Base-by-base conservation (phyloP, 2,329 filamentous ascomycete species). In the Beauveria pseudobassiana region DNA sequence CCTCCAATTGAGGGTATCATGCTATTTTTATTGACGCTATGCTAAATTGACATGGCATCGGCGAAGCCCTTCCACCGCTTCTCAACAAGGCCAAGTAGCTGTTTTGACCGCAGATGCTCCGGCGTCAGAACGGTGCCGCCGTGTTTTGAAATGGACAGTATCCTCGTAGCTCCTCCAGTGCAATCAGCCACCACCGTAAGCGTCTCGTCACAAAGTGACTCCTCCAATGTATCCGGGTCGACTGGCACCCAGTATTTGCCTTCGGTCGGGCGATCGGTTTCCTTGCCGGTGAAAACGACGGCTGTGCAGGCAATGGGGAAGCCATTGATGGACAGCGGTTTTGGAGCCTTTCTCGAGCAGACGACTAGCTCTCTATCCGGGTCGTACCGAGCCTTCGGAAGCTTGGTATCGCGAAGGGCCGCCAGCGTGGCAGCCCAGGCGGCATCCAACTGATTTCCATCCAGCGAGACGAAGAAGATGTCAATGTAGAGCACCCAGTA, bases 401-500 rank as follows among this genome's bases (percentile, higher is more conserved):
- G 77, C 63, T 81, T 84, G 5, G 91, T 93, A 73, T 95, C 85
- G 59, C 80, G 81, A 63, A 99, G 77, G 7, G 95, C 93, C 9
- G 93, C 90, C 24, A 96, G 74, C 0, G 96, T 82, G 14, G 91
- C 87, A 1, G 88, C 83, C 93, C 93, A 98, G 0, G 91, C 91
- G 0, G 91, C 90, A 70, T 99, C 93, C 66, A 98, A 93, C 1
- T 91, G 85, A 69, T 95, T 96, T 6, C 93, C 93, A 65, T 96
- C 93, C 55, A 96, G 86, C 0, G 91, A 96, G 67, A 99, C 88
- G 76, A 96, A 95, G 70, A 97, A 84, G n/a, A 97, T 81, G 71
- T 98, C 93, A 66, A 99, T 90, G 74, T 96, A 97, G 22, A 99
- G 84, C 10, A 90, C 87, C 95, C 93, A 99, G 74, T 96, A 98